Base-by-base conservation (phyloP, 2,329 filamentous ascomycete species). In the Exophiala sp. region DNA sequence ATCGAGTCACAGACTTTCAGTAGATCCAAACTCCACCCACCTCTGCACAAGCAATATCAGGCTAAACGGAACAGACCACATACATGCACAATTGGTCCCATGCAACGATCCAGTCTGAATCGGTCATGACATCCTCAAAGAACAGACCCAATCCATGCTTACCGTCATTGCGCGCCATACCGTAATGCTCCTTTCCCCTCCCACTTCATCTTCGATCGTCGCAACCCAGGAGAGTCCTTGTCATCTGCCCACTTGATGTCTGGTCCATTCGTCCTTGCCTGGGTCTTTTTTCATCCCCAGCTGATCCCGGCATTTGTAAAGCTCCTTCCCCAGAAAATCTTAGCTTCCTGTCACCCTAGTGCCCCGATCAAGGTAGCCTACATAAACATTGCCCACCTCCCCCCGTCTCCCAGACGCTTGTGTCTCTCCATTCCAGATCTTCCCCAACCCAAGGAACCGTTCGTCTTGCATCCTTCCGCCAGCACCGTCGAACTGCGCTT, bases 341-440 rank as follows among this genome's bases (percentile, higher is more conserved):
- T 38, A 38, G 35, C 35, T 38, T 38, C 11, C 10, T 38, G 11
- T 12, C 35, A 24, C 11, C 18, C n/a, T 20, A 14, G 18, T 32
- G n/a, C 14, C 14, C 41, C 21, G 38, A 35, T n/a, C 43, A 10
- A 34, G 21, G 45, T 42, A 49, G 32, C 11, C 24, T 54, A 57
- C 55, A 51, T 54, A 54, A 54, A 54, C 55, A 54, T 45, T 48
- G 34, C 32, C 34, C 21, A 21, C 24, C 24, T 24, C n/a, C 21
- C 18, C 41, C 41, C 41, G 9, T n/a, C 5, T 7, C 41, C 41
- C 41, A 43, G n/a, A 9, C 9, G 20, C 41, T 20, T 32, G 20
- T n/a, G 8, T 32, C 7, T 43, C 5, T 24, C 29, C 21, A 16
- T 24, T 43, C 41, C 41, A 29, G 24, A 29, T 43, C 8, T 41